These are phyloP conservation scores for Penicillium manginii DNA, from an alignment of 495 filamentous ascomycete species.

Conservation along the genomic window DNA sequence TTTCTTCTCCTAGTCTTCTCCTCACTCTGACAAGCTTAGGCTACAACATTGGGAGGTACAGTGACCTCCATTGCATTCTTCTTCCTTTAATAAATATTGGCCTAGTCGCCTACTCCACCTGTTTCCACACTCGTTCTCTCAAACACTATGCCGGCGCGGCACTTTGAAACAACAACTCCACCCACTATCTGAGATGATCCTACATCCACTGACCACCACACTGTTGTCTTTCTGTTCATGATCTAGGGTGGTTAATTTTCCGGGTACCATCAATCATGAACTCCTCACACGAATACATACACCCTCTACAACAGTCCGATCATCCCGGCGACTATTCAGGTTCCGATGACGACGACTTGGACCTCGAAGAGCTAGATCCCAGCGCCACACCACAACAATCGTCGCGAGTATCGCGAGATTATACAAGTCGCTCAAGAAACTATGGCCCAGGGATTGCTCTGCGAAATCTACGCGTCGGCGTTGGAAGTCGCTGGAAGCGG, in stretches of 20 bases:
- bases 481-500: slow-evolving; percentile 62
- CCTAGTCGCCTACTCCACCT: slow-evolving; percentile 5
- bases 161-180: slow-evolving; percentile 26
- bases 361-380: slow-evolving; percentile 75
- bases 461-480: slow-evolving; percentile 69
- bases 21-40: neutral
- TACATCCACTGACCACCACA: slow-evolving; percentile 17
- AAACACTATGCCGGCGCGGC: slow-evolving; percentile 23
- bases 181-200: slow-evolving; percentile 26
- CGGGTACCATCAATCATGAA: slow-evolving; percentile 32
- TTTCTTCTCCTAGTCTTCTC: neutral
- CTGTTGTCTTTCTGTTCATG: slow-evolving; percentile 12
- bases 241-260: slow-evolving; percentile 7
- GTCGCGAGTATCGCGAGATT: slow-evolving; percentile 45
- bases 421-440: slow-evolving; percentile 43
- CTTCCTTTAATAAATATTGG: neutral
- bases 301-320: slow-evolving; percentile 36
- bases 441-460: slow-evolving; percentile 67
- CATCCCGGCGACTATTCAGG: slow-evolving; percentile 38
- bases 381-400: slow-evolving; percentile 42
- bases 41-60: no score
- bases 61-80: neutral
- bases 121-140: slow-evolving; percentile 9
- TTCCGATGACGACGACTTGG: slow-evolving; percentile 60
- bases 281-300: slow-evolving; percentile 45